Evolutionary conservation across 148 eudicot genomes (phyloP).

Genomic region (Arbutus unedo): DNA sequence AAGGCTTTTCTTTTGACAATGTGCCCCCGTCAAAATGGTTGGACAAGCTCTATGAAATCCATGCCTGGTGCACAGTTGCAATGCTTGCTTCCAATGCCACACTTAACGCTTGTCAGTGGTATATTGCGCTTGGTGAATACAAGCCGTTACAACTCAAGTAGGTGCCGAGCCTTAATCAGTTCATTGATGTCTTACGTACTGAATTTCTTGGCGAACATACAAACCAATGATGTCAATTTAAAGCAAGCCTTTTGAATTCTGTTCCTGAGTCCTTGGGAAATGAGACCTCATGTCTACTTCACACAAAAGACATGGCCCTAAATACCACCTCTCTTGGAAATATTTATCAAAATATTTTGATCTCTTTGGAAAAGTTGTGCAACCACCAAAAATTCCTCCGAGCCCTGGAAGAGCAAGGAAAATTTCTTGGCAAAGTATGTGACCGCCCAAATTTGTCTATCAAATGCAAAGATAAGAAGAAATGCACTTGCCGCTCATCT

Average conservation of each 20-base stretch:
- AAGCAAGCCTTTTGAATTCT: neutral
- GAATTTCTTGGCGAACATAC: neutral
- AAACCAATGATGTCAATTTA: neutral
- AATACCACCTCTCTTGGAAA: too few species aligned
- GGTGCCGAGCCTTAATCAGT: neutral
- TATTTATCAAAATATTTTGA: too few species aligned
- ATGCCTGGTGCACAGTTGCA: neutral
- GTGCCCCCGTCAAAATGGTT: neutral
- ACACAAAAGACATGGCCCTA: too few species aligned
- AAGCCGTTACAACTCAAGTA: neutral
- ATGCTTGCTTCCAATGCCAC: neutral
- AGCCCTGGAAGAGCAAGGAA: neutral
- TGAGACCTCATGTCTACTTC: too few species aligned
- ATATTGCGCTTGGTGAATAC: neutral
- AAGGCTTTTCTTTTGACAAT: neutral
- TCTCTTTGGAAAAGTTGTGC: neutral
- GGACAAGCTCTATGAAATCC: neutral
- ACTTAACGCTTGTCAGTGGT: neutral
- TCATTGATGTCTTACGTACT: neutral
- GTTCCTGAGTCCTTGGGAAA: too few species aligned
- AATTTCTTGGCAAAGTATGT: neutral
- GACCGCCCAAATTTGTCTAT: neutral
- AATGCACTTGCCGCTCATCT: neutral
- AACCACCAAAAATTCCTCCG: neutral
- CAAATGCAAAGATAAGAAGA: neutral